Conservation (phyloP, 345 rosid species). For the Dipteronia sinensis region DNA sequence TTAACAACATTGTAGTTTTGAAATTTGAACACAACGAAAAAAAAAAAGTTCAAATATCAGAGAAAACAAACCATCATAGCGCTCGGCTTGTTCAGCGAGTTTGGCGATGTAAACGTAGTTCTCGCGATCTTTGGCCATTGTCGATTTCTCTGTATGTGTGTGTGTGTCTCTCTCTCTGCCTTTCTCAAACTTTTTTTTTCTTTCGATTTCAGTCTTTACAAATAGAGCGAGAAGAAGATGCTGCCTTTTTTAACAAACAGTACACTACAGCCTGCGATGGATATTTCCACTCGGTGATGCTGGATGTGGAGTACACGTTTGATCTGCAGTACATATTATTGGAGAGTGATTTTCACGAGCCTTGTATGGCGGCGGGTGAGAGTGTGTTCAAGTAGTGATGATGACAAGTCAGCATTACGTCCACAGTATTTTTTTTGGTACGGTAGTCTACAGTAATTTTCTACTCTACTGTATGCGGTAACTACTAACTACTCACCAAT, state of each 20-base stretch:
- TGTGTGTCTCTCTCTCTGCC: no score
- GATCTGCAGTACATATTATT: not conserved
- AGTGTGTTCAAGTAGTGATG: not conserved
- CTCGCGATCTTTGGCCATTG: slow-evolving; percentile 50
- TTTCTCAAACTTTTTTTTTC: not conserved
- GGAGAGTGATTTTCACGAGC: not conserved
- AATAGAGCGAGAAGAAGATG: not conserved
- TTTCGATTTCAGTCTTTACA: not conserved
- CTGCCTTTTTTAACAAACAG: not conserved
- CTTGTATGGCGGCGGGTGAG: not conserved
- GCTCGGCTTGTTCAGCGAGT: slow-evolving; percentile 66
- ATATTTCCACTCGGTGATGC: not conserved
- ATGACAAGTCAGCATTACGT: slow-evolving; percentile 15
- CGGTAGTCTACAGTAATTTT: not conserved
- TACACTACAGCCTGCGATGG: slow-evolving; percentile 21
- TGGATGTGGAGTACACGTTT: not conserved
- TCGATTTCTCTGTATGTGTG: slow-evolving; percentile 13
- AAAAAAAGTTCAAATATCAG: no score
- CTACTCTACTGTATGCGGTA: not conserved
- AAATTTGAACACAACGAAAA: no score
- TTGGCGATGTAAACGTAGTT: slow-evolving; percentile 53
- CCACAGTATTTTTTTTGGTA: not conserved
- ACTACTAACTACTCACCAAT: not conserved
- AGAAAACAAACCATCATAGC: slow-evolving; percentile 45
- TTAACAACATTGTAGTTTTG: no score